A percentile compares a stretch with the other conserved stretches of the same genome.
Evolutionary conservation across 768 basidiomycete species (phyloP).

Genomic region (Xerocomellus intermedius): DNA sequence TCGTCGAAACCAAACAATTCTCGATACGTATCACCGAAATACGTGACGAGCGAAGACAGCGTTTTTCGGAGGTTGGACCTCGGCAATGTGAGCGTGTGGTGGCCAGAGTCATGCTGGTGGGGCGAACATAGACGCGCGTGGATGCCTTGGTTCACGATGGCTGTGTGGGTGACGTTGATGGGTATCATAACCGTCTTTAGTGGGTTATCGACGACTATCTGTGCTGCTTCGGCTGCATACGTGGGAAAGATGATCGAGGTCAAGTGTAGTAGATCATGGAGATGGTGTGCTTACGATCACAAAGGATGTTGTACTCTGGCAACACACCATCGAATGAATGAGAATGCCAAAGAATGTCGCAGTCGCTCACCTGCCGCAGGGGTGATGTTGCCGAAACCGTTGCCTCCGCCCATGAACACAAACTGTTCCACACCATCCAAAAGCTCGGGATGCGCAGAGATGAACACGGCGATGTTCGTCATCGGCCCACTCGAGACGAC

Average conservation of each 20-base stretch:
- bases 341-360: not conserved
- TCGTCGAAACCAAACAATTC: slow-evolving; percentile 77
- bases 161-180: slow-evolving; percentile 85
- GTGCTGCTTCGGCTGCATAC: slow-evolving; percentile 68
- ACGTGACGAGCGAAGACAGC: slow-evolving; percentile 70
- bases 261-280: not conserved
- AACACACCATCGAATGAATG: not conserved
- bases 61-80: slow-evolving; percentile 60
- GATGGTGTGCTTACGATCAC: slow-evolving; percentile 63
- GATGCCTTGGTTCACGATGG: slow-evolving; percentile 61
- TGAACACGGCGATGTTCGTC: slow-evolving; percentile 78
- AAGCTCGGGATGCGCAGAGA: slow-evolving; percentile 55
- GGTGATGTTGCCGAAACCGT: slow-evolving; percentile 79
- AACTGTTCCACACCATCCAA: slow-evolving; percentile 48
- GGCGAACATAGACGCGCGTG: slow-evolving; percentile 55
- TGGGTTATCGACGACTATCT: slow-evolving; percentile 74
- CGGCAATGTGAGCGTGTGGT: slow-evolving; percentile 16
- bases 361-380: slow-evolving; percentile 58
- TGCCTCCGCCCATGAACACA: slow-evolving; percentile 87
- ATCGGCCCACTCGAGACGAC: slow-evolving; percentile 80
- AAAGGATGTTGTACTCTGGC: slow-evolving; percentile 77
- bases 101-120: slow-evolving; percentile 30
- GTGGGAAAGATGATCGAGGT: not conserved
- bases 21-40: slow-evolving; percentile 72
- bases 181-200: slow-evolving; percentile 76